Percentiles rank a stretch among this genome's conserved stretches.
phyloP scores from a whole-genome alignment of 345 rosid genomes.

The Anacardium occidentale region DNA sequence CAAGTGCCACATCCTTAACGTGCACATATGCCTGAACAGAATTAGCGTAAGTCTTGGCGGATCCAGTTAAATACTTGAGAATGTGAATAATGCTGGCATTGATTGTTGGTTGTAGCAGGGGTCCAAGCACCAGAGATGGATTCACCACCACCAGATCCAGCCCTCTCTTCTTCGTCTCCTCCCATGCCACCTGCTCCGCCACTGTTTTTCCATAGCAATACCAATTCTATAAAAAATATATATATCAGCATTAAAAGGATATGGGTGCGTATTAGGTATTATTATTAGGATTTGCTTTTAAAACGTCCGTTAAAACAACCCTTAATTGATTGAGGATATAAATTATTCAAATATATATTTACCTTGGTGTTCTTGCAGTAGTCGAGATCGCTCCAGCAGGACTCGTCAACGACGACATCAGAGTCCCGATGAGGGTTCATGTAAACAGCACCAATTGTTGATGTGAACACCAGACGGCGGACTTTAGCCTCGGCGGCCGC shows the following conservation, averaged over 20 bases:
- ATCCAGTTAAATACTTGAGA: conserved; percentile 90
- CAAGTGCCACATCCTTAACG: conserved; percentile 81
- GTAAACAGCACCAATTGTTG: conserved; percentile 85
- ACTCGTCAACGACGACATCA: conserved; percentile 74
- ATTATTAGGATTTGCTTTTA: too few relatives aligned
- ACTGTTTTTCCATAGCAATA: conserved; percentile 91
- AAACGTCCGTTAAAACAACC: too few relatives aligned
- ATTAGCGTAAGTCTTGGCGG: conserved; percentile 91
- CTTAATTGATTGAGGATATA: too few relatives aligned
- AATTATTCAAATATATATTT: too few relatives aligned
- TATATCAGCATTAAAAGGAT: too few relatives aligned
- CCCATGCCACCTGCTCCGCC: conserved; percentile 90
- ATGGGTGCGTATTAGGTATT: too few relatives aligned
- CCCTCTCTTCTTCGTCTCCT: conserved; percentile 64
- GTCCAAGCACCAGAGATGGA: conserved; percentile 87
- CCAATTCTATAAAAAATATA: conserved; percentile 58
- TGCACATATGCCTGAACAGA: conserved; percentile 87
- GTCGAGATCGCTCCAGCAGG: conserved; percentile 98
- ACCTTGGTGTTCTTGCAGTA: conserved; percentile 96
- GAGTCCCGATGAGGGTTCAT: conserved; percentile 87
- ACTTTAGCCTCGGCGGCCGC: conserved; percentile 86
- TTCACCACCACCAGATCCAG: conserved; percentile 85
- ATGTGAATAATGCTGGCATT: conserved; percentile 86
- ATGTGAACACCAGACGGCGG: conserved; percentile 86
- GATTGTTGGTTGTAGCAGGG: conserved; percentile 68